Conservation (phyloP, 495 filamentous ascomycete species). For the Antarctomyces pellizariae region DNA sequence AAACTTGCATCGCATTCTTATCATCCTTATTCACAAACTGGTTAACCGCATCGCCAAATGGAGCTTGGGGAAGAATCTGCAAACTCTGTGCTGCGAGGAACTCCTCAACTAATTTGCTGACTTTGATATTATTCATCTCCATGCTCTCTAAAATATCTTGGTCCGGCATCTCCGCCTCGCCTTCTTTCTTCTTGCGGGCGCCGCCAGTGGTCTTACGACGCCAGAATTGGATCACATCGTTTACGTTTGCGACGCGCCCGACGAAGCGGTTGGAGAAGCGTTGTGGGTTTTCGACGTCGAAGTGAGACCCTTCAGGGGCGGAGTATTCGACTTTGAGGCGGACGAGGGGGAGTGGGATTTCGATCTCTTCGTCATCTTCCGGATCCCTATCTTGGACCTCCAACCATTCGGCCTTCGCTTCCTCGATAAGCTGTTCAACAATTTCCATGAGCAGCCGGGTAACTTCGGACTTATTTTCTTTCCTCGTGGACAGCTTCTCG, state of each 20-base stretch:
- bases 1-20: constrained; percentile 74
- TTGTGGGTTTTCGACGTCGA: constrained; percentile 87
- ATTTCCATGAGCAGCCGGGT: constrained; percentile 51
- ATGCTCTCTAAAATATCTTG: constrained; percentile 33
- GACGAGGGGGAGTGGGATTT: constrained; percentile 60
- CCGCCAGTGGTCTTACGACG: constrained; percentile 55
- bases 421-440: constrained; percentile 65
- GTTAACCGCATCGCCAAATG: constrained; percentile 77
- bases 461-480: constrained; percentile 59
- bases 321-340: constrained; percentile 80
- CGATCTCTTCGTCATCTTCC: constrained; percentile 31
- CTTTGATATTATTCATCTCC: constrained; percentile 52
- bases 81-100: constrained; percentile 65
- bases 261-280: constrained; percentile 88
- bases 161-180: constrained; percentile 27
- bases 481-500: constrained; percentile 50
- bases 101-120: constrained; percentile 69
- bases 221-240: constrained; percentile 83
- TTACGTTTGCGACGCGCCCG: constrained; percentile 74
- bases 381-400: no score
- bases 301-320: constrained; percentile 64
- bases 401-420: constrained; percentile 64
- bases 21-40: constrained; percentile 94
- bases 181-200: constrained; percentile 13
- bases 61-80: constrained; percentile 74